Base-by-base conservation (phyloP, 805 yeast species). In the Saturnispora gosingensis region DNA sequence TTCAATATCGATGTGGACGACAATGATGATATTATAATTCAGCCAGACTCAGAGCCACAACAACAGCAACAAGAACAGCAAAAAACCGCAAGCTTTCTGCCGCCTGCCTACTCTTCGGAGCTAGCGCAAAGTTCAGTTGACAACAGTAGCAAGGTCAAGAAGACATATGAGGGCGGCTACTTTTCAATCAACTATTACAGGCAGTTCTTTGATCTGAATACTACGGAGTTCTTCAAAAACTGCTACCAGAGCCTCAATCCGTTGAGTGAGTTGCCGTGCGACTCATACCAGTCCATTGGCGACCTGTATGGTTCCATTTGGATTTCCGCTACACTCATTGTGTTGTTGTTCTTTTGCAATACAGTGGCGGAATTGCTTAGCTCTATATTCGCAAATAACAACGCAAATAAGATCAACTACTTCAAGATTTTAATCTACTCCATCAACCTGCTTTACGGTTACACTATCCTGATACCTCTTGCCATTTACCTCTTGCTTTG, bases 271-370 rank as follows among this genome's bases (percentile, higher is more conserved):
- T 61, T 65, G 9, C 43, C 58, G 13, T 71, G 65, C 34, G 73
- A 60, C 22, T 67, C 55, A 57, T 71, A 58, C 71, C 72, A 73
- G 39, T 72, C 73, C 15, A 52, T 56, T 49, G 79, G 83, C 3
- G 98, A 90, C 61, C 68, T 90, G 49, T 91, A 88, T 65, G 97
- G 97, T 0, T 85, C 95, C 7, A 71, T 88, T 18, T 90, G 98
- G 98, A 81, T 90, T 43, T 85, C 91, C 11, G 88, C 89, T 0
- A 84, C 96, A 0, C 78, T 88, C 47, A 80, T 87, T 1, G 79
- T 86, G 56, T 70, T 83, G 32, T 72, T 87, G 64, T 89, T 89
- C 67, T 81, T 88, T 53, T 76, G 89, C 44, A 78, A 85, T 35
- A 83, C 95, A 0, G 75, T 86, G 20, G 77, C 86, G 2, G 81